Evolutionary conservation across 164 flowering plant species (phyloP).

Genomic region (Magnolia kwangsiensis): DNA sequence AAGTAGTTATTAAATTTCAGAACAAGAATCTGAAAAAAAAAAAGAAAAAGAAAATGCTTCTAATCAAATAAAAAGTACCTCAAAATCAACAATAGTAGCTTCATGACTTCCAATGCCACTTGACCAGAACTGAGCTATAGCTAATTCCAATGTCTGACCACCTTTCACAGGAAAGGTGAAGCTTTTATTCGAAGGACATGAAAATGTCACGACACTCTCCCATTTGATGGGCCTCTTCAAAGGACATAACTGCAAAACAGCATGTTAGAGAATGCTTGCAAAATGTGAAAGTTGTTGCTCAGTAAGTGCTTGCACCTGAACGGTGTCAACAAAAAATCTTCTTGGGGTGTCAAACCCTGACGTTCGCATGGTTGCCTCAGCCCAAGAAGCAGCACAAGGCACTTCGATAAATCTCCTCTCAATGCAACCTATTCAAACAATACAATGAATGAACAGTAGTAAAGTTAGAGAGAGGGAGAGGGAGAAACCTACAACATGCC

Average conservation of each 20-base stretch:
- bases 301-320: conserved; percentile 55
- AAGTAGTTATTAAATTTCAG: too few species aligned
- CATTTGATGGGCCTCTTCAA: conserved; percentile 85
- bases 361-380: conserved; percentile 77
- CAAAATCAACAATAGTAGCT: conserved; percentile 68
- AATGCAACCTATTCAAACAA: conserved; percentile 56
- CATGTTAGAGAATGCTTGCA: background rate
- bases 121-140: conserved; percentile 93
- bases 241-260: conserved; percentile 62
- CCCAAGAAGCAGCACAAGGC: conserved; percentile 89
- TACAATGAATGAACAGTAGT: background rate
- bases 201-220: conserved; percentile 72
- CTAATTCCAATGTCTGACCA: conserved; percentile 89
- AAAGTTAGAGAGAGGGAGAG: background rate
- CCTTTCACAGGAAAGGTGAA: conserved; percentile 74
- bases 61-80: conserved; percentile 40
- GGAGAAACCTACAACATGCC: too few species aligned
- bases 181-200: conserved; percentile 72
- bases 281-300: background rate
- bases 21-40: background rate
- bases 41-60: background rate
- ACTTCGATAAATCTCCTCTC: conserved; percentile 81
- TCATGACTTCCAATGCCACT: conserved; percentile 94
- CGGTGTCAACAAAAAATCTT: conserved; percentile 74
- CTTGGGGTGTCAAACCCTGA: conserved; percentile 81